These are phyloP conservation scores for Moniliophthora roreri DNA, from an alignment of 1,284 basidiomycete genomes.

Conservation along the genomic window DNA sequence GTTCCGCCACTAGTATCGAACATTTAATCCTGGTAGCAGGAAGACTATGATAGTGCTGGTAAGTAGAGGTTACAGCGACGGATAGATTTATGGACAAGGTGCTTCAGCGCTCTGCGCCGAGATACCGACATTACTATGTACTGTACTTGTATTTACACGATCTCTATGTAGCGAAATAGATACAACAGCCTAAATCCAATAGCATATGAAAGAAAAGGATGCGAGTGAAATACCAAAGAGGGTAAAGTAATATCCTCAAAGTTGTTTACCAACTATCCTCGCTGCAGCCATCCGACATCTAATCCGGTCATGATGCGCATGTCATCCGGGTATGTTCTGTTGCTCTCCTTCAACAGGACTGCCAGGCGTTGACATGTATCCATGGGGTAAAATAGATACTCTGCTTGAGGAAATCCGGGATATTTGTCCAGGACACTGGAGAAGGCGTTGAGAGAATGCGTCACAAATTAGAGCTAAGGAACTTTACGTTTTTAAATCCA, in stretches of 20 bases:
- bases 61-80: no score
- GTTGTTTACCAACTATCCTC: constrained; percentile 4
- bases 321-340: constrained; percentile 67
- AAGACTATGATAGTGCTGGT: no score
- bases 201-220: no score
- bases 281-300: constrained; percentile 74
- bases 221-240: neutral
- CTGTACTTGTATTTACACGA: neutral
- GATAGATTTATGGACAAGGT: no score
- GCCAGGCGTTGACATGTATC: constrained; percentile 69
- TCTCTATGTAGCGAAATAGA: neutral
- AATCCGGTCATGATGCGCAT: constrained; percentile 76
- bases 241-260: neutral
- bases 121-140: no score
- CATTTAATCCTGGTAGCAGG: no score
- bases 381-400: constrained; percentile 76
- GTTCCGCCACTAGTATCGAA: no score
- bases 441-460: constrained; percentile 8
- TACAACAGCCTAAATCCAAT: no score
- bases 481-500: constrained; percentile 59
- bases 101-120: no score
- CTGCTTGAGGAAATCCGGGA: constrained; percentile 82
- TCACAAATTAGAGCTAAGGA: neutral
- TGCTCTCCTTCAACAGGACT: constrained; percentile 69
- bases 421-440: constrained; percentile 59